Conservation (phyloP, 345 rosid species). For the Theobroma cacao region DNA sequence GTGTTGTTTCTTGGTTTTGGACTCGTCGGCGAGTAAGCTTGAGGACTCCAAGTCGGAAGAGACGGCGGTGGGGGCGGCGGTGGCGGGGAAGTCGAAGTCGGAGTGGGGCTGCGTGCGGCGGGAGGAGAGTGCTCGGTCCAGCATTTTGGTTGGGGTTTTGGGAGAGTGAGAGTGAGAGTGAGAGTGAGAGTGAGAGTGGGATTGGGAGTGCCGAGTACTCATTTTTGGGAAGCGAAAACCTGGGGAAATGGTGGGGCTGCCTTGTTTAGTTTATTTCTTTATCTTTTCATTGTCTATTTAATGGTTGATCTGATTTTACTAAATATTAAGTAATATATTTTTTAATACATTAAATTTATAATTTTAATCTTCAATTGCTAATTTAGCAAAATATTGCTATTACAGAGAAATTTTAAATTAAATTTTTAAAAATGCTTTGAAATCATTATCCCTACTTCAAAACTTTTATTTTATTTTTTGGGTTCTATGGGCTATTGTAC, state of each 20-base stretch:
- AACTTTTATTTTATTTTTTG: no score
- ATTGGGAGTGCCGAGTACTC: constrained; percentile 2
- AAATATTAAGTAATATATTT: no score
- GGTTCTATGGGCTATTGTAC: no score
- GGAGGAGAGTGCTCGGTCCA: constrained; percentile 54
- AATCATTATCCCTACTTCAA: no score
- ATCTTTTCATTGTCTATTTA: no score
- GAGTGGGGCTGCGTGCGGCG: constrained; percentile 20
- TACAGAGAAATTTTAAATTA: no score
- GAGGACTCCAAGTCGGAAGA: constrained; percentile 33
- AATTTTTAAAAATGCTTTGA: no score
- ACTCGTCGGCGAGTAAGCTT: constrained; percentile 42
- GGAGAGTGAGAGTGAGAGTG: neutral
- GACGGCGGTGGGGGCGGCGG: constrained; percentile 27
- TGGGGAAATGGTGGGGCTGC: neutral
- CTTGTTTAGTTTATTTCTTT: neutral
- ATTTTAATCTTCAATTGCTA: no score
- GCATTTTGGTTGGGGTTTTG: constrained; percentile 29
- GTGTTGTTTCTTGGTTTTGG: constrained; percentile 61
- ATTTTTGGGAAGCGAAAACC: neutral
- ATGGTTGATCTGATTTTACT: no score
- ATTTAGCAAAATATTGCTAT: no score
- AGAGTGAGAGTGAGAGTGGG: neutral
- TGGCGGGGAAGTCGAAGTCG: constrained; percentile 43
- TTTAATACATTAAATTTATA: no score